Percentiles rank a stretch among this genome's conserved stretches.
Evolutionary conservation across 129 eudicot species (phyloP).

Genomic region (Escallonia rubra): DNA sequence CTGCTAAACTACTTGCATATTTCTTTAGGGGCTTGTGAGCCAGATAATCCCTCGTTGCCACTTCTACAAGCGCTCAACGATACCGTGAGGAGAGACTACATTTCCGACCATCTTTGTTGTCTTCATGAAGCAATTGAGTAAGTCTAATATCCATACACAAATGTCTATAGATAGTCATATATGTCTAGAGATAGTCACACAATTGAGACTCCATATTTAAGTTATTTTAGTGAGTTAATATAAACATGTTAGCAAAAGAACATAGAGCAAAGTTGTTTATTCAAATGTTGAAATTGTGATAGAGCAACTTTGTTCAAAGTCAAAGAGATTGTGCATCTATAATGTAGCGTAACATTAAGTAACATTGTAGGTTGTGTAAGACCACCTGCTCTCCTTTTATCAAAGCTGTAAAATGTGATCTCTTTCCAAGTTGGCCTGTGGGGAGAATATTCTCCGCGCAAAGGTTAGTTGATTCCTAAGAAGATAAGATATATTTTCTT

Average conservation of each 20-base stretch:
- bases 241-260: not conserved
- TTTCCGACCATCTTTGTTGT: constrained; percentile 17
- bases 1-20: not conserved
- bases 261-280: not conserved
- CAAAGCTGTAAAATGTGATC: too few species aligned
- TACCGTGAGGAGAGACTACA: constrained; percentile 13
- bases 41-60: not conserved
- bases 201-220: not conserved
- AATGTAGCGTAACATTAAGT: not conserved
- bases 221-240: not conserved
- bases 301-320: not conserved
- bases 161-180: too few species aligned
- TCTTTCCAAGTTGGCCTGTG: too few species aligned
- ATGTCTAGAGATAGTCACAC: too few species aligned
- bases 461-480: not conserved
- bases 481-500: not conserved
- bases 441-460: too few species aligned
- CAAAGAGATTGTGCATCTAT: not conserved
- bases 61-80: constrained; percentile 6
- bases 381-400: too few species aligned
- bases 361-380: not conserved
- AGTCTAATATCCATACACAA: not conserved
- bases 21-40: not conserved
- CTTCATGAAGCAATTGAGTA: constrained; percentile 28
- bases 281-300: not conserved